phyloP scores from a whole-genome alignment of 2,329 filamentous ascomycete genomes.

The Cadophora malorum region DNA sequence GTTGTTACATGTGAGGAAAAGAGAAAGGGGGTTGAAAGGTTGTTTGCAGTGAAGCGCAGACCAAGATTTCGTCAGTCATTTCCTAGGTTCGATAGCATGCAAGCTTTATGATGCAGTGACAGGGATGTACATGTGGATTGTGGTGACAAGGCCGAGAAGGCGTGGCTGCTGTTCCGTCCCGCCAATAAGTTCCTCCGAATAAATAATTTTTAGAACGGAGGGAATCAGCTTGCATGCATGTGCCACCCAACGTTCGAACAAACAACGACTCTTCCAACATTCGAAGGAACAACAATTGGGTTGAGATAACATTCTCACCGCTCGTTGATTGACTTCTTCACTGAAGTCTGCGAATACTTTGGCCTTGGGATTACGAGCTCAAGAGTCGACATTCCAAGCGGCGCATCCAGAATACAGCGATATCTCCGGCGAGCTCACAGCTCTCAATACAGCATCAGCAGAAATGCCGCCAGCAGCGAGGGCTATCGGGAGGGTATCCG shows the following conservation, averaged over 20 bases:
- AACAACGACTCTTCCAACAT: constrained; percentile 13
- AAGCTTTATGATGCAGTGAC: constrained; percentile 27
- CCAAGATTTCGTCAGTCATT: constrained; percentile 28
- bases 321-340: constrained; percentile 6
- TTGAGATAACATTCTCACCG: background rate
- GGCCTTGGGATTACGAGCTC: background rate
- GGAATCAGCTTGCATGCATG: constrained; percentile 1
- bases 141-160: constrained; percentile 6
- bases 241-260: constrained; percentile 13
- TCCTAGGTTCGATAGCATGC: constrained; percentile 16
- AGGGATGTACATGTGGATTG: constrained; percentile 29
- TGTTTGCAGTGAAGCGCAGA: constrained; percentile 20
- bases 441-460: background rate
- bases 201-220: constrained; percentile 23
- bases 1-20: constrained; percentile 24
- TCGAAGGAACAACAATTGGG: constrained; percentile 11
- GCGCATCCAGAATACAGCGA: constrained; percentile 15
- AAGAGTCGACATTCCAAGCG: constrained; percentile 7
- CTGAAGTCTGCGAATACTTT: background rate
- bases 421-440: constrained; percentile 1
- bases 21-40: constrained; percentile 11
- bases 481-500: constrained; percentile 21
- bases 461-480: constrained; percentile 31
- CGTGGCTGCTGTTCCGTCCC: background rate
- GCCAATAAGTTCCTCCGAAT: constrained; percentile 19